phyloP scores from a whole-genome alignment of 768 basidiomycete genomes.

The Pisolithus orientalis region DNA sequence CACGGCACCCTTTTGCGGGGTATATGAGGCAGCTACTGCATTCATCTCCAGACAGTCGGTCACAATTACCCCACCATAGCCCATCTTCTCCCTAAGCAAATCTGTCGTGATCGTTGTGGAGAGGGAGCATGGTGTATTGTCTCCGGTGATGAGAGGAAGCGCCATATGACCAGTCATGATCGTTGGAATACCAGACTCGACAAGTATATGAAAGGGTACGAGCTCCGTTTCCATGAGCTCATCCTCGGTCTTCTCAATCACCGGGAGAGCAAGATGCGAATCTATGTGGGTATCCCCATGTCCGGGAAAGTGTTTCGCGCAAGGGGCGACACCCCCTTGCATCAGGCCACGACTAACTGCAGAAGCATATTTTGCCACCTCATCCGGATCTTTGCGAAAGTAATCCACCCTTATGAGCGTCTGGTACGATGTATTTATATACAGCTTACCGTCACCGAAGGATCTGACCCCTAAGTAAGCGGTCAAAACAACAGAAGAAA shows the following conservation, averaged over 20 bases:
- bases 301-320: slow-evolving; percentile 67
- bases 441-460: slow-evolving; percentile 53
- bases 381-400: slow-evolving; percentile 38
- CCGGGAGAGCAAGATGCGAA: slow-evolving; percentile 61
- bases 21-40: slow-evolving; percentile 46
- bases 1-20: slow-evolving; percentile 40
- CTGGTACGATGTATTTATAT: neutral
- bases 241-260: slow-evolving; percentile 44
- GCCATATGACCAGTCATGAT: slow-evolving; percentile 77
- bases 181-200: slow-evolving; percentile 39
- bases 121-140: slow-evolving; percentile 53
- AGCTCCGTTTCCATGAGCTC: slow-evolving; percentile 46
- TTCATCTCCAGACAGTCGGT: slow-evolving; percentile 79
- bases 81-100: slow-evolving; percentile 45
- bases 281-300: slow-evolving; percentile 71
- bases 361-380: slow-evolving; percentile 43
- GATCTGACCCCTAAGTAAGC: slow-evolving; percentile 51
- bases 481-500: neutral
- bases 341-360: slow-evolving; percentile 46
- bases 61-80: slow-evolving; percentile 55
- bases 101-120: slow-evolving; percentile 46
- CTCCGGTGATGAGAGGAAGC: slow-evolving; percentile 43
- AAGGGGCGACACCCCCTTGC: slow-evolving; percentile 47
- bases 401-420: neutral
- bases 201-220: slow-evolving; percentile 48